Conservation (phyloP, 768 basidiomycete genomes). For the Phaeotremella fagi region DNA sequence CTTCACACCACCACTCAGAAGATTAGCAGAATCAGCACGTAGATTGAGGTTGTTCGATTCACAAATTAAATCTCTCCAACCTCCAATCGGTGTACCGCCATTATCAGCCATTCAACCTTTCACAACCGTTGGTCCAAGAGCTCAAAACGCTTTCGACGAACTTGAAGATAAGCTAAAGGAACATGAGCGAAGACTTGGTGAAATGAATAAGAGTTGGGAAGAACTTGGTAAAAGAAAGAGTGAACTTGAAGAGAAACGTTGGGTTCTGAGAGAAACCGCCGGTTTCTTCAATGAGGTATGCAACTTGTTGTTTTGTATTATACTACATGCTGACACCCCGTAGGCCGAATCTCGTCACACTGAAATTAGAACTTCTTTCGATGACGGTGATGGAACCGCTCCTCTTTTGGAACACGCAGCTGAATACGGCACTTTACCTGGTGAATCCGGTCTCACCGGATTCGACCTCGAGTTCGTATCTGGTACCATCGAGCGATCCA, state of each 20-base stretch:
- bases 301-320: neutral
- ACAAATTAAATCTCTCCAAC: slow-evolving; percentile 82
- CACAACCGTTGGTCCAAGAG: slow-evolving; percentile 83
- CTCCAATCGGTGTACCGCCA: slow-evolving; percentile 74
- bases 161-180: slow-evolving; percentile 80
- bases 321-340: neutral
- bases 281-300: slow-evolving; percentile 84
- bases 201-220: slow-evolving; percentile 93
- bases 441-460: slow-evolving; percentile 44
- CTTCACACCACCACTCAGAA: slow-evolving; percentile 91
- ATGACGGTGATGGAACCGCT: slow-evolving; percentile 65
- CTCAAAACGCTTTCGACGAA: slow-evolving; percentile 88
- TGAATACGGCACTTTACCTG: slow-evolving; percentile 53
- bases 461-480: slow-evolving; percentile 96
- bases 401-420: slow-evolving; percentile 83
- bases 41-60: slow-evolving; percentile 81
- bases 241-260: slow-evolving; percentile 86
- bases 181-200: slow-evolving; percentile 73
- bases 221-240: slow-evolving; percentile 74
- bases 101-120: slow-evolving; percentile 80
- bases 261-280: slow-evolving; percentile 90
- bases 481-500: slow-evolving; percentile 88
- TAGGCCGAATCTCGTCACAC: slow-evolving; percentile 73
- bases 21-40: slow-evolving; percentile 92
- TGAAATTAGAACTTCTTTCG: slow-evolving; percentile 82